These are phyloP conservation scores for Trichomonas vaginalis DNA, from an alignment of 208 protist species.

Conservation along the genomic window DNA sequence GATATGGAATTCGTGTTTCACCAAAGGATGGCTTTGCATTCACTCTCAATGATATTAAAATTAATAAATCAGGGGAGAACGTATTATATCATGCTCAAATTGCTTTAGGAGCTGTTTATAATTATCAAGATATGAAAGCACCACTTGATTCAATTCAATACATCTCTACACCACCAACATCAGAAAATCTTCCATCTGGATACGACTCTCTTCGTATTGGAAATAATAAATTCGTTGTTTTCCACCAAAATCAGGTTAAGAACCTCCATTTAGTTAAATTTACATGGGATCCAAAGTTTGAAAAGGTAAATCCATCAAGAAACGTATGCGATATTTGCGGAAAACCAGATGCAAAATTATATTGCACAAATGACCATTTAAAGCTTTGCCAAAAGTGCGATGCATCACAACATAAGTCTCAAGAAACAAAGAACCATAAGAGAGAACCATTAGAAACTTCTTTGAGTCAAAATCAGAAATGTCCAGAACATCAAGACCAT, in stretches of 20 bases:
- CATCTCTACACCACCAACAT: too few species aligned
- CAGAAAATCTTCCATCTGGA: neutral
- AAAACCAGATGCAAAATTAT: neutral
- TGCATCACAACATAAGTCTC: neutral
- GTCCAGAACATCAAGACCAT: neutral
- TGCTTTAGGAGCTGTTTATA: neutral
- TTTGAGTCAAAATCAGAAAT: neutral
- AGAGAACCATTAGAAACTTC: neutral
- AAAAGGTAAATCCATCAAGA: neutral
- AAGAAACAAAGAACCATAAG: neutral
- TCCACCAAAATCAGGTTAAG: neutral
- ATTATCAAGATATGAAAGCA: neutral
- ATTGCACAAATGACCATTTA: neutral
- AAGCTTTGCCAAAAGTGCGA: neutral
- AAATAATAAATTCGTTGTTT: neutral
- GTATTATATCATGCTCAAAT: neutral
- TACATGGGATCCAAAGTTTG: neutral
- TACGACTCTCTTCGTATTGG: neutral
- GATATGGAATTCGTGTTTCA: neutral
- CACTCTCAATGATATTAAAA: neutral
- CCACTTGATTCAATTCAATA: neutral
- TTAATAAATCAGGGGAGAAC: neutral
- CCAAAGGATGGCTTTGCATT: neutral
- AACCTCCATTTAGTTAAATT: neutral
- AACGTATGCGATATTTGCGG: neutral